Percentiles rank a stretch among this genome's conserved stretches.
Evolutionary conservation across 805 yeast species (phyloP).

Genomic region (Candida insectorum): DNA sequence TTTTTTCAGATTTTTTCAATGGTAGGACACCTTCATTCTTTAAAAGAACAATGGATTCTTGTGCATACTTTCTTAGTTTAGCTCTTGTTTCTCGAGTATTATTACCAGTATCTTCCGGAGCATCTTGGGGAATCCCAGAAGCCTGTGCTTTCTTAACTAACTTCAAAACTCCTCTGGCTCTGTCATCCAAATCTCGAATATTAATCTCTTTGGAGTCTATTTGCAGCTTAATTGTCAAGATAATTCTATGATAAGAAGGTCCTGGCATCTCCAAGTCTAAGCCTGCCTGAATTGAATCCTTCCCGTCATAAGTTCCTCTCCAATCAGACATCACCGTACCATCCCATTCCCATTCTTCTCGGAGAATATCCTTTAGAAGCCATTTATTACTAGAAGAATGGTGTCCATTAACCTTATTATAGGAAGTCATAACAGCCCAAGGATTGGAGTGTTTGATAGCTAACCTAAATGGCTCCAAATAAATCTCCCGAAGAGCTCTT

Average conservation of each 20-base stretch:
- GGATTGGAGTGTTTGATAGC: conserved; percentile 54
- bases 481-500: conserved; percentile 63
- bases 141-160: conserved; percentile 40
- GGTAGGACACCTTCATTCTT: conserved; percentile 28
- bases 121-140: conserved; percentile 38
- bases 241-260: conserved; percentile 45
- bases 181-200: conserved; percentile 40
- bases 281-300: conserved; percentile 48
- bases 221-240: conserved; percentile 37
- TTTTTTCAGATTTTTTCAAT: conserved; percentile 25
- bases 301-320: conserved; percentile 53
- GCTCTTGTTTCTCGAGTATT: conserved; percentile 45
- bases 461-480: conserved; percentile 59
- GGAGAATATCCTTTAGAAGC: conserved; percentile 44
- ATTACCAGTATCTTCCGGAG: conserved; percentile 31
- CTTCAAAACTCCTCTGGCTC: conserved; percentile 46
- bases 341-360: conserved; percentile 55
- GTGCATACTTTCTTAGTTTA: conserved; percentile 41
- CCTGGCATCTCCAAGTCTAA: conserved; percentile 70
- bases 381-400: conserved; percentile 48
- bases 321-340: conserved; percentile 63
- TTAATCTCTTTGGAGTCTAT: conserved; percentile 40
- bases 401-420: conserved; percentile 61
- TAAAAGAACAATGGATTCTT: conserved; percentile 34
- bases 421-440: conserved; percentile 56